Percentiles rank a stretch among this genome's conserved stretches.
phyloP scores from a whole-genome alignment of 1,139 yeast genomes.

The Blastobotrys capitulatus region DNA sequence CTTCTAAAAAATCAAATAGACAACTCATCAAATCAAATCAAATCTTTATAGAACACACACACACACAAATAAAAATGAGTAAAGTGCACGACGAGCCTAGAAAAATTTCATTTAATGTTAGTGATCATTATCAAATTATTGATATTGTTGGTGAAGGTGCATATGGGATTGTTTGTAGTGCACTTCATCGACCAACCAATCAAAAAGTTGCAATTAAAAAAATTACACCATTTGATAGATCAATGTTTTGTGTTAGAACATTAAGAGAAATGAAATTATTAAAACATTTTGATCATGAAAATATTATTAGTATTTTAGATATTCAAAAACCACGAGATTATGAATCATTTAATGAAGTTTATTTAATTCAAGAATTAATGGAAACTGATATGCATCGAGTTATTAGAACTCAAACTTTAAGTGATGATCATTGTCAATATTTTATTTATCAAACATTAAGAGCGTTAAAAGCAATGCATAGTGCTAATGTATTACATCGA shows the following conservation, averaged over 20 bases:
- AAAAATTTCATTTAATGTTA: slow-evolving; percentile 75
- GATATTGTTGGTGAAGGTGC: slow-evolving; percentile 98
- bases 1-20: too few species aligned
- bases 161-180: slow-evolving; percentile 93
- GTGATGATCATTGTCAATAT: slow-evolving; percentile 92
- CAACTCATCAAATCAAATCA: not conserved
- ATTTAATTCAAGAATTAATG: slow-evolving; percentile 91
- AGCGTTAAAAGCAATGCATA: slow-evolving; percentile 85
- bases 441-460: slow-evolving; percentile 86
- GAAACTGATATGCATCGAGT: slow-evolving; percentile 93
- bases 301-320: slow-evolving; percentile 84
- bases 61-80: not conserved
- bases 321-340: slow-evolving; percentile 79
- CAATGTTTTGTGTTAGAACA: slow-evolving; percentile 88
- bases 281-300: slow-evolving; percentile 86
- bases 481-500: slow-evolving; percentile 86
- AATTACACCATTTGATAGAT: slow-evolving; percentile 87
- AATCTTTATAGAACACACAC: too few species aligned
- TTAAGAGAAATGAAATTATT: slow-evolving; percentile 82
- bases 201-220: slow-evolving; percentile 93
- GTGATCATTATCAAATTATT: slow-evolving; percentile 77
- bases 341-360: slow-evolving; percentile 78
- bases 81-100: slow-evolving; percentile 28
- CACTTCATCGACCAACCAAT: slow-evolving; percentile 79
- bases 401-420: slow-evolving; percentile 73